Percentiles rank a stretch among this genome's conserved stretches.
These are phyloP conservation scores for Hawksworthiomyces lignivorus DNA, from an alignment of 2,329 filamentous ascomycete species.

Conservation along the genomic window DNA sequence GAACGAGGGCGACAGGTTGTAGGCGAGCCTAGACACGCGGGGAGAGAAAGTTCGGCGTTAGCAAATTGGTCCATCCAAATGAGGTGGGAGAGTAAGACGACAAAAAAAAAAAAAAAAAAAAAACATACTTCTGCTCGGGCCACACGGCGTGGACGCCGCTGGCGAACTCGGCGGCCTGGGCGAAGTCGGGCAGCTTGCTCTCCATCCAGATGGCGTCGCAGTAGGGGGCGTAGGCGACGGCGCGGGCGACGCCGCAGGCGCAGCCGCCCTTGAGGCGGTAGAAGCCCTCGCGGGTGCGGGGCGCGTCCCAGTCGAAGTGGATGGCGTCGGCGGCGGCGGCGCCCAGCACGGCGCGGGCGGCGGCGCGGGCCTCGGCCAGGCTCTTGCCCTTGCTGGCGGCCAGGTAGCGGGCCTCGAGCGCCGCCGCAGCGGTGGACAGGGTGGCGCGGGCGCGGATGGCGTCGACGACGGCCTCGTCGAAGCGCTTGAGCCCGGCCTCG, in stretches of 20 bases:
- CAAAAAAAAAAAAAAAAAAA: conserved; percentile 2
- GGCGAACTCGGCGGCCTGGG: conserved; percentile 88
- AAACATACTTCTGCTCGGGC: conserved; percentile 85
- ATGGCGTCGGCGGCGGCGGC: conserved; percentile 64
- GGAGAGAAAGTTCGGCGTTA: no score
- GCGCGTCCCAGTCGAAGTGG: conserved; percentile 92
- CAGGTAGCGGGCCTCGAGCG: conserved; percentile 58
- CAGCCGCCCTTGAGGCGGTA: conserved; percentile 90
- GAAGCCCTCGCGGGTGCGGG: conserved; percentile 88
- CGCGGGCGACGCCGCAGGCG: conserved; percentile 83
- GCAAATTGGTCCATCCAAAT: not conserved
- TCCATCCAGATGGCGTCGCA: conserved; percentile 99
- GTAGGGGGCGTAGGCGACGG: conserved; percentile 86
- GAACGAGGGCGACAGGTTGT: conserved; percentile 98
- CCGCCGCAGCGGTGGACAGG: conserved; percentile 51
- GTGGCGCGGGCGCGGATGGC: conserved; percentile 29
- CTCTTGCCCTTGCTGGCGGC: conserved; percentile 71
- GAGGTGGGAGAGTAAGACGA: no score
- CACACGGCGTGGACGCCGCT: conserved; percentile 87
- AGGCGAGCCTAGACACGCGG: conserved; percentile 86
- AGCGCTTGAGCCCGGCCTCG: conserved; percentile 75
- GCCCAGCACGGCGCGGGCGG: conserved; percentile 71
- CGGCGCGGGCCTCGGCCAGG: conserved; percentile 70
- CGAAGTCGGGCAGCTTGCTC: conserved; percentile 87
- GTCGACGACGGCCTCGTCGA: conserved; percentile 81